Base-by-base conservation (phyloP, 2,329 filamentous ascomycete genomes). In the Davidsoniella eucalypti region DNA sequence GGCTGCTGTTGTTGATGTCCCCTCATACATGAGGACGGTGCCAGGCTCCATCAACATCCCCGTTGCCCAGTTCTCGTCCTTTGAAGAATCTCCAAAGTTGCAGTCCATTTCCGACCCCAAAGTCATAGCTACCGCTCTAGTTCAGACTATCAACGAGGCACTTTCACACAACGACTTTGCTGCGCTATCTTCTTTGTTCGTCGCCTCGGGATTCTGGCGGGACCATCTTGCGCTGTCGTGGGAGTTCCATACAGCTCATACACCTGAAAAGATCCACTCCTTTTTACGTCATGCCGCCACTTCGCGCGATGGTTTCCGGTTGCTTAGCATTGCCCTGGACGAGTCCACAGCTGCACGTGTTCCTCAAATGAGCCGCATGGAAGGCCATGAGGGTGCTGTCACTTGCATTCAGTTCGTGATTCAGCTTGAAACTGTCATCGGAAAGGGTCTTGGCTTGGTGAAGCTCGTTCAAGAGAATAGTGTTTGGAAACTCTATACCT, bases 401-500 rank as follows among this genome's bases (percentile, higher is more conserved):
- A 65, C 64, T 33, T 75, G 75, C 1, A 63, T 85, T 0, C 67
- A 73, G 45, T 73, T 75, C 52, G 80, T 77, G 56, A 62, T 80
- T 46, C 67, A 60, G 0, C 63, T 79, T 17, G 66, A 72, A 2
- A 80, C 73, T 0, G 62, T 66, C 4, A 56, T 74, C 1, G 80
- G 80, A 0, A 55, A 56, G 0, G 82, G 78, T 0, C 61, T 68
- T 1, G 81, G 80, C 1, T 56, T 83, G 1, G 65, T 73, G 0
- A 65, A 76, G 3, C 59, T 84, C 0, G 65, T 69, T 0, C 60
- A 68, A 37, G 62, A 67, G 44, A 21, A 42, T 5, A 64, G 60
- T 0, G 36, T 52, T 2, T 84, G 78, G 78, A 80, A 77, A 58
- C 71, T 76, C 0, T 81, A 75, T 54, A 79, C 76, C 1, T 57